Evolutionary conservation across 1,284 basidiomycete genomes (phyloP), one percentile per base, ranked within the genome.

Genomic region (Microbotryum intermedium): DNA sequence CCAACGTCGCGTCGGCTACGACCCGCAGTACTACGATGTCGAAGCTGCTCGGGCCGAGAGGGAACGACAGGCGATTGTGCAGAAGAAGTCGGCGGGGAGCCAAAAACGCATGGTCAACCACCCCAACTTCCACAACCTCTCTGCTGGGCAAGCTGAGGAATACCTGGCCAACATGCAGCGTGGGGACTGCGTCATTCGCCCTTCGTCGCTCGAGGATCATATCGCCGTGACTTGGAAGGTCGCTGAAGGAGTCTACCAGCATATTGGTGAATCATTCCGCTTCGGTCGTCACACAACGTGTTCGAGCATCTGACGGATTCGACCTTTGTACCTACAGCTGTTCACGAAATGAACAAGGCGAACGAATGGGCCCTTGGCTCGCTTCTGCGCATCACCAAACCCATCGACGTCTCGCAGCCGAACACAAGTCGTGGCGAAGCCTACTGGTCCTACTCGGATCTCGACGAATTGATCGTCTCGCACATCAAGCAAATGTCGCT

Each of bases 181-280:
- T 30, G 95, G 93, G 16, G 92, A 97, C 74, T 91, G 92, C 50
- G 89, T 99, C 39, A 90, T 99, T 67, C 81, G 95, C 50, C 95
- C 95, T 0, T 95, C 91, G 34, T 97, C 93, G 4, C 93, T 94
- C 75, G 77, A 81, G 45, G 84, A 97, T 72, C 95, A 98, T 76
- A 80, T 99, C 43, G 95, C 95, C 42, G 88, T 98, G 16, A 99
- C 95, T 0, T 99, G 95, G 95, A 98, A 98, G 77, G 93, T 99
- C 11, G 94, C 95, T 69, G 89, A 97, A 62, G 89, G 87, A 64
- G 80, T 99, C 23, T 98, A 89, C 76, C 95, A 98, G 74, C 97
- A 99, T 73, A 89, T 99, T 64, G 92, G 90, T 90, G 71, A 60
- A 75, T 70, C 21, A 18, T 29, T 20, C 21, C 30, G 21, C 39